Evolutionary conservation across 202 grass and related monocot genomes (phyloP).

Genomic region (Zizania palustris): DNA sequence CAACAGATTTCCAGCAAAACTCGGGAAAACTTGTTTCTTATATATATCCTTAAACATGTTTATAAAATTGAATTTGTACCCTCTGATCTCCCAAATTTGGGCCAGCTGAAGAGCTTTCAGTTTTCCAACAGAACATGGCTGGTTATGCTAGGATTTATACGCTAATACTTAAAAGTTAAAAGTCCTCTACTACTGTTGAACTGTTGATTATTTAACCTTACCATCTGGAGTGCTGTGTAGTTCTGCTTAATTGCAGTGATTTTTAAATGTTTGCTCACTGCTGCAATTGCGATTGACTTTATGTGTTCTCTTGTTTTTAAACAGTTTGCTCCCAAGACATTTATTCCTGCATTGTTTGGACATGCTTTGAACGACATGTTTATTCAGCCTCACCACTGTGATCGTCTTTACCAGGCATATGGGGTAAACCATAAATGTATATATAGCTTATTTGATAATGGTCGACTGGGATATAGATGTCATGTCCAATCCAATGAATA

Average conservation of each 20-base stretch:
- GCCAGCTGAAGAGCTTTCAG: conserved; percentile 1
- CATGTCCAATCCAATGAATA: background rate
- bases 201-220: conserved; percentile 6
- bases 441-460: conserved; percentile 25
- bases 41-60: background rate
- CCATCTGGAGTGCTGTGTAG: conserved; percentile 28
- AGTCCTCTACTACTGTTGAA: background rate
- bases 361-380: conserved; percentile 90
- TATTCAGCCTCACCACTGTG: conserved; percentile 89
- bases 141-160: conserved; percentile 17
- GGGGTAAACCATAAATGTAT: conserved; percentile 60
- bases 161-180: background rate
- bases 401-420: conserved; percentile 84
- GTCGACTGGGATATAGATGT: conserved; percentile 31
- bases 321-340: conserved; percentile 84
- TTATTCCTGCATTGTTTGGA: conserved; percentile 90
- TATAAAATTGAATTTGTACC: conserved; percentile 1
- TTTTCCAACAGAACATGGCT: conserved; percentile 18
- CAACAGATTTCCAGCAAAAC: background rate
- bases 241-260: conserved; percentile 27
- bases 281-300: conserved; percentile 29
- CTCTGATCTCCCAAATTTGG: conserved; percentile 6
- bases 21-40: conserved; percentile 14
- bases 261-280: background rate
- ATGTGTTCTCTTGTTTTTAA: conserved; percentile 38